Base-by-base conservation (phyloP, 768 basidiomycete species). In the Lentinus tigrinus region DNA sequence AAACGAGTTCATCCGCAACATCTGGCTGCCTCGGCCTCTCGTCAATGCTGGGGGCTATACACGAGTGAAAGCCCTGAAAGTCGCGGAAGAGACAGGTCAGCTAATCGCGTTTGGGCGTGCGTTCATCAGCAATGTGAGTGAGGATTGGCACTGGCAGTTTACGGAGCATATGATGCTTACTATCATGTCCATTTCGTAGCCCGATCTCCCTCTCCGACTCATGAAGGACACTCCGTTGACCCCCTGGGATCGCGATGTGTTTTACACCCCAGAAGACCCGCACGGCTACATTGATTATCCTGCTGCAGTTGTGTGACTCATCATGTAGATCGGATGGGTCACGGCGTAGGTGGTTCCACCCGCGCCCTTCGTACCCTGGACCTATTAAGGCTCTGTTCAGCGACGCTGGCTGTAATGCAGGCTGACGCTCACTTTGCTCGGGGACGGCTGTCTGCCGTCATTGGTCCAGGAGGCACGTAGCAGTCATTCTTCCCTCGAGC, bases 121-220 rank as follows among this genome's bases (percentile, higher is more conserved):
- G 37, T 71, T 65, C 58, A 61, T 71, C 28, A 56, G 66, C 21
- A 69, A 69, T 51, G 77, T 78, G 40, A 42, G 55, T n/a, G 16
- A 17, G 16, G 17, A 2, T 53, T 31, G 23, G 6, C 5, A 16
- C 23, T 39, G n/a, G 52, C 21, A 13, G 11, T n/a, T n/a, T n/a
- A n/a, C n/a, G n/a, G n/a, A n/a, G n/a, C n/a, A n/a, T n/a, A n/a
- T n/a, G n/a, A n/a, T n/a, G n/a, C n/a, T n/a, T n/a, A n/a, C n/a
- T n/a, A n/a, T n/a, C n/a, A n/a, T n/a, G n/a, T n/a, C n/a, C n/a
- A n/a, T n/a, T n/a, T n/a, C n/a, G 31, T 31, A 62, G 60, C 63
- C 50, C 17, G 52, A 59, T 57, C 24, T 58, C 38, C 54, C 66
- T 38, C 44, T 21, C 2, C 48, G 56, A 39, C n/a, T 63, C 56